Evolutionary conservation across 2,329 filamentous ascomycete species (phyloP).

Genomic region (Fusarium goolgardi): DNA sequence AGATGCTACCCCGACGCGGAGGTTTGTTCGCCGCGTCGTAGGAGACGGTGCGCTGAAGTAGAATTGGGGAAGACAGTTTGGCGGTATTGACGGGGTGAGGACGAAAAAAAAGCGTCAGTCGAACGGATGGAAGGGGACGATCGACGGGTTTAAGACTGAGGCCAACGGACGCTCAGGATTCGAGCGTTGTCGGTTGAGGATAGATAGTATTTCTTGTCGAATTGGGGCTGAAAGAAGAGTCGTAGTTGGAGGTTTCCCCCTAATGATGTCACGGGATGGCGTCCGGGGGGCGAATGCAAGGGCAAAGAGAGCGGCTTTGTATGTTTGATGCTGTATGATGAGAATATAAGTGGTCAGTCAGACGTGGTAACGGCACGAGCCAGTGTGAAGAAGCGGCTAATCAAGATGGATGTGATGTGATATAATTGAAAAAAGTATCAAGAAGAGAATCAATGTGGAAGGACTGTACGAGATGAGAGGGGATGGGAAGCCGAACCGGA

Average conservation of each 20-base stretch:
- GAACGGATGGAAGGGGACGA: constrained; percentile 26
- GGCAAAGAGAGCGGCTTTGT: constrained; percentile 34
- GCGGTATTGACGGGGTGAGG: constrained; percentile 73
- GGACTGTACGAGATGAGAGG: constrained; percentile 41
- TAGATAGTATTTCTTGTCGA: constrained; percentile 18
- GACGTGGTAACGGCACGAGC: constrained; percentile 16
- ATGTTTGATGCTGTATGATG: constrained; percentile 37
- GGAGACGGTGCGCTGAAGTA: constrained; percentile 89
- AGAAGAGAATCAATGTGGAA: constrained; percentile 28
- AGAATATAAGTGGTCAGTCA: constrained; percentile 32
- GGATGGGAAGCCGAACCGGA: constrained; percentile 36
- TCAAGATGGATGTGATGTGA: constrained; percentile 1
- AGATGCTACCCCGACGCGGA: constrained; percentile 70
- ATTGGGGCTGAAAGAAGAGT: constrained; percentile 21
- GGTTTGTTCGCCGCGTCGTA: constrained; percentile 85
- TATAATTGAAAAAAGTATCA: constrained; percentile 16
- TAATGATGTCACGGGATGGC: constrained; percentile 48
- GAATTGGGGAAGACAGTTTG: constrained; percentile 93
- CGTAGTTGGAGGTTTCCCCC: constrained; percentile 41
- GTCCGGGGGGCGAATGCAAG: constrained; percentile 40
- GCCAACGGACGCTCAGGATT: constrained; percentile 21
- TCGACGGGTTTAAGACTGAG: constrained; percentile 12
- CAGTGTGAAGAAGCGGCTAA: constrained; percentile 15
- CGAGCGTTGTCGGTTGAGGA: constrained; percentile 29
- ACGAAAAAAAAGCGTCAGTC: constrained; percentile 27